Percentiles rank a stretch among this genome's conserved stretches.
Evolutionary conservation across 2,329 filamentous ascomycete species (phyloP).

Genomic region (Aspergillus texensis): DNA sequence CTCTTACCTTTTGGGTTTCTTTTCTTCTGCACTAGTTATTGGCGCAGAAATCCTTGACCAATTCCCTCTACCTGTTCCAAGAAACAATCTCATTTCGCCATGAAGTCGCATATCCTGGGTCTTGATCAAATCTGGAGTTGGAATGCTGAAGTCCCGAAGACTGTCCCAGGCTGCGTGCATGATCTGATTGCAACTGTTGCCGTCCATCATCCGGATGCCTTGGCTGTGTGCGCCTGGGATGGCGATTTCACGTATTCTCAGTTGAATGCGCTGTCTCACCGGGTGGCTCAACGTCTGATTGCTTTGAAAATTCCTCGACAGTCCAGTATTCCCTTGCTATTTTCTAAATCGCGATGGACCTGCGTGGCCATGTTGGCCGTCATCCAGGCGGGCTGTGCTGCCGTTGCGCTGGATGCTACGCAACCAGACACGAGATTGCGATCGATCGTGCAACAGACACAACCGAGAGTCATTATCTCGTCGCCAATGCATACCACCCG

Average conservation of each 20-base stretch:
- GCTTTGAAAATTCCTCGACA: background rate
- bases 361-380: conserved; percentile 8
- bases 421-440: background rate
- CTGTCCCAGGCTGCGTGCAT: background rate
- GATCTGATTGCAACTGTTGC: background rate
- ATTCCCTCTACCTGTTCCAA: background rate
- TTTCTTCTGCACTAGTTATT: background rate
- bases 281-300: background rate
- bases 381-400: background rate
- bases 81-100: background rate
- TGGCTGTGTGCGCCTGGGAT: conserved; percentile 13
- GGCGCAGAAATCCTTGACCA: background rate
- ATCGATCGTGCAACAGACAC: background rate
- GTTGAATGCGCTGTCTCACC: background rate
- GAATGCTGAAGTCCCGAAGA: background rate
- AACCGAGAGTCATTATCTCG: background rate
- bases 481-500: background rate
- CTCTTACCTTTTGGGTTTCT: background rate
- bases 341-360: conserved; percentile 10
- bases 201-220: background rate
- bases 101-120: background rate
- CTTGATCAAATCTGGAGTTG: background rate
- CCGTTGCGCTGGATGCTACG: background rate
- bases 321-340: conserved; percentile 2
- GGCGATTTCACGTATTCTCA: conserved; percentile 11